Base-by-base conservation (phyloP, 78 protist species). In the Dictyostelium firmibasis region DNA sequence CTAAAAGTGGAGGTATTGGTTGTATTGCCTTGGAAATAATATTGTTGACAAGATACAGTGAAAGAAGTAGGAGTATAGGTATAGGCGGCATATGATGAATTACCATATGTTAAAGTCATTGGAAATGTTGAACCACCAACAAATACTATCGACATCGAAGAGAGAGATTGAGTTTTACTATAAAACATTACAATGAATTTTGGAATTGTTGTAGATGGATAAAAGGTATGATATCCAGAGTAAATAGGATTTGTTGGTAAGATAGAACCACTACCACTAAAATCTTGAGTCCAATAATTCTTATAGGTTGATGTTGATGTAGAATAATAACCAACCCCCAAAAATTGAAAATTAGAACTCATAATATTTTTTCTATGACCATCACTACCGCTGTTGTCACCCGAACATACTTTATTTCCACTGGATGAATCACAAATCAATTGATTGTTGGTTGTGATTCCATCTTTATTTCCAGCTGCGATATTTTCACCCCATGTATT, bases 241-340 rank as follows among this genome's bases (percentile, higher is more conserved):
- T 57, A 50, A 33, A 82, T 82, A 9, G 20, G 47, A n/a, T 29
- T 29, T 35, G 35, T 31, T 31, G 29, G 41, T 31, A 14, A 27
- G n/a, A n/a, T n/a, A n/a, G n/a, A n/a, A n/a, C n/a, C n/a, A n/a
- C n/a, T n/a, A n/a, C n/a, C n/a, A n/a, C n/a, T n/a, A n/a, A 86
- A 77, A 77, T 86, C 92, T 76, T 86, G 92, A 27, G 92, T 86
- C 84, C 84, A 77, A 86, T 77, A 86, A 4, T 14, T 1, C 20
- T 31, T 53, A 10, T 75, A 85, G 16, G 47, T 47, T 43, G 72
- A 43, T 4, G 41, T 2, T 25, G 84, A 5, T 0, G 41, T 27
- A 3, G 29, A 27, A 60, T 43, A 79, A 60, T 77, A 77, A 4
- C 92, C 92, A 38, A 86, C 84, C 35, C 92, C 92, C 1, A 27